Evolutionary conservation across 1,284 basidiomycete species (phyloP).

Genomic region (Paramarasmius palmivorus): DNA sequence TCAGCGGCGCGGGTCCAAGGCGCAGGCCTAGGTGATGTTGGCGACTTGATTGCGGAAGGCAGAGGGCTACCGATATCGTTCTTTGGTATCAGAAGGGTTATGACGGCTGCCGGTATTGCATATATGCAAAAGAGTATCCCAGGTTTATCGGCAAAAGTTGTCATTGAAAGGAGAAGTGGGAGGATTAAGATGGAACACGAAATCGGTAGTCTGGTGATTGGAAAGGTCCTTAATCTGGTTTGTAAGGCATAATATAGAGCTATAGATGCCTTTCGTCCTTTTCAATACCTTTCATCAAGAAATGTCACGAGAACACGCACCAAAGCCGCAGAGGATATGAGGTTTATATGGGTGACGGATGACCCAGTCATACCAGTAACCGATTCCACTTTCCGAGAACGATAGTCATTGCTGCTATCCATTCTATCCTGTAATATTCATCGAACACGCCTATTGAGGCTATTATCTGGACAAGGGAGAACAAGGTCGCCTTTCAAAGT

Average conservation of each 20-base stretch:
- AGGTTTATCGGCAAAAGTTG: slow-evolving; percentile 67
- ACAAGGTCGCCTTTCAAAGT: too few species aligned
- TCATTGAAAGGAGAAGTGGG: slow-evolving; percentile 81
- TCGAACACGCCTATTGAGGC: too few species aligned
- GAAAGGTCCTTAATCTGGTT: slow-evolving; percentile 43
- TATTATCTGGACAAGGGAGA: too few species aligned
- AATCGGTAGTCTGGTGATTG: slow-evolving; percentile 40
- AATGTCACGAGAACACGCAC: slow-evolving; percentile 45
- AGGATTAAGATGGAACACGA: slow-evolving; percentile 73
- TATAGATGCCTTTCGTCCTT: slow-evolving; percentile 60
- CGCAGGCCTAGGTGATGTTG: slow-evolving; percentile 22
- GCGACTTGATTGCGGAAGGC: slow-evolving; percentile 39
- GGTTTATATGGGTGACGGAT: slow-evolving; percentile 73
- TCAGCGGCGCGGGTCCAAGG: slow-evolving; percentile 8
- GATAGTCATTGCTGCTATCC: slow-evolving; percentile 51
- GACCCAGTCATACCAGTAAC: slow-evolving; percentile 83
- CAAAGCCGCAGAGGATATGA: slow-evolving; percentile 70
- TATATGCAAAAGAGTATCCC: slow-evolving; percentile 53
- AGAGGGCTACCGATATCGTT: slow-evolving; percentile 48
- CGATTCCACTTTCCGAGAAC: slow-evolving; percentile 84
- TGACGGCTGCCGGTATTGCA: slow-evolving; percentile 38
- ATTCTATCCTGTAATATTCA: neutral
- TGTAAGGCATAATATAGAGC: slow-evolving; percentile 62
- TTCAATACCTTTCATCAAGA: slow-evolving; percentile 17
- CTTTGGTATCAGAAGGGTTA: slow-evolving; percentile 43